Base-by-base conservation (phyloP, 2,329 filamentous ascomycete species). In the Fonsecaea multimorphosa region DNA sequence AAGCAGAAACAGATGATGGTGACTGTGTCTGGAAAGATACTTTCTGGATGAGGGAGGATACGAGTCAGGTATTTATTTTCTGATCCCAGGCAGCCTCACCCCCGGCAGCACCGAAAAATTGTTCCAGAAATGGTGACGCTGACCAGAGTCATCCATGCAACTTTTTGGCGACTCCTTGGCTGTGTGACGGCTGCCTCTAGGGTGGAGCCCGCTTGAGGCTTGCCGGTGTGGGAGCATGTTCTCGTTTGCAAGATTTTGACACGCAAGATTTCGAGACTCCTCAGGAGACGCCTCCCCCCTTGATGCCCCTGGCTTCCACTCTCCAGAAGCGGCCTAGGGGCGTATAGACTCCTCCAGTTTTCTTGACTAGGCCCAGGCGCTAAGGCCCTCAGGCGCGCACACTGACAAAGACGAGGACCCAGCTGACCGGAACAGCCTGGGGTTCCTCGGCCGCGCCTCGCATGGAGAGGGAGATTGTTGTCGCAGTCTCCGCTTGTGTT, bases 51-150 rank as follows among this genome's bases (percentile, higher is more conserved):
- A 51, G 60, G 58, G 60, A 61, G 52, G 44, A 49, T 49, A 49
- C 58, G 51, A 38, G 58, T 46, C 59, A 63, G 58, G 53, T 69
- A 69, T 69, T 69, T 69, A 69, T 69, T 69, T 69, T 56, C 44
- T 57, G 52, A 52, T 32, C 40, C 36, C 61, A 61, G 40, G 62
- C 59, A 61, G 61, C 53, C 44, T 60, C 58, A 51, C 19, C 44
- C 59, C 67, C 59, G 62, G 62, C 52, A 55, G 24, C 44, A 57
- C 64, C 67, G 67, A 69, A 56, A 56, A 66, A 65, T 67, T 69
- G 65, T 67, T 69, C 67, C 67, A 69, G 65, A 69, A 68, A 58
- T 63, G 65, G 65, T 69, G 67, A 69, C 67, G 67, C 52, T 24
- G 59, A 40, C 44, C 62, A 67, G 61, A 69, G 64, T 69, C 67